phyloP scores from a whole-genome alignment of 2,329 filamentous ascomycete genomes.

The Drechslera avenae region DNA sequence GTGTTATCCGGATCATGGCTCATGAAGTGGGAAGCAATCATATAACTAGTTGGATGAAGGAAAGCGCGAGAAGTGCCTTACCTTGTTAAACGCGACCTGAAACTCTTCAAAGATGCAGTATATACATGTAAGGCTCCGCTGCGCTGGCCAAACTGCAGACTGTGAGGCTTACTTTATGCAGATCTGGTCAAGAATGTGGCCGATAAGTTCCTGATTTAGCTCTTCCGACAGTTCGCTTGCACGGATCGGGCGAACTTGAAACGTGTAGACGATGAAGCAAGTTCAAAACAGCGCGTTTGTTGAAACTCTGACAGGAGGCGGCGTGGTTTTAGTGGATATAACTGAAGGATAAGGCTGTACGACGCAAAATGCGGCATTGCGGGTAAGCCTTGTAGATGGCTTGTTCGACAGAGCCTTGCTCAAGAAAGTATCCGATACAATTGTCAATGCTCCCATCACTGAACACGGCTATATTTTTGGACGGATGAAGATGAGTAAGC shows the following conservation, averaged over 20 bases:
- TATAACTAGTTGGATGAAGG: constrained; percentile 12
- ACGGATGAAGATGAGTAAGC: too few species aligned
- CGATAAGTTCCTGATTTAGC: constrained; percentile 28
- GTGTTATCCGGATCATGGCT: background rate
- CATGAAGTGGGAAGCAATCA: constrained; percentile 6
- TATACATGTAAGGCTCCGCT: constrained; percentile 28
- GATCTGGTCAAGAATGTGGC: constrained; percentile 7
- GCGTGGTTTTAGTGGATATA: constrained; percentile 5
- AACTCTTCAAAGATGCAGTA: constrained; percentile 24
- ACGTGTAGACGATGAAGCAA: constrained; percentile 3
- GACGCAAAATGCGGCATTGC: background rate
- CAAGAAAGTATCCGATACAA: too few species aligned
- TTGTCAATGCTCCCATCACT: too few species aligned
- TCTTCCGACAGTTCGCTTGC: constrained; percentile 7
- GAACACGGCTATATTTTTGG: too few species aligned
- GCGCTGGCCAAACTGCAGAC: constrained; percentile 9
- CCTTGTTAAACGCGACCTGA: constrained; percentile 15
- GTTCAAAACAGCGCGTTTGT: background rate
- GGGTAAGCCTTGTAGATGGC: too few species aligned
- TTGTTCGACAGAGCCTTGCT: too few species aligned
- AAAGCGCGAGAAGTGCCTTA: constrained; percentile 12
- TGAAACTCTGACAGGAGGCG: constrained; percentile 13
- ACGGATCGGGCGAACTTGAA: constrained; percentile 8
- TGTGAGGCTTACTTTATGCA: constrained; percentile 26
- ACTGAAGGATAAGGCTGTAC: background rate